A percentile compares a stretch with the other conserved stretches of the same genome.
Evolutionary conservation across 2,329 filamentous ascomycete species (phyloP).

Genomic region (Phoma sp.): DNA sequence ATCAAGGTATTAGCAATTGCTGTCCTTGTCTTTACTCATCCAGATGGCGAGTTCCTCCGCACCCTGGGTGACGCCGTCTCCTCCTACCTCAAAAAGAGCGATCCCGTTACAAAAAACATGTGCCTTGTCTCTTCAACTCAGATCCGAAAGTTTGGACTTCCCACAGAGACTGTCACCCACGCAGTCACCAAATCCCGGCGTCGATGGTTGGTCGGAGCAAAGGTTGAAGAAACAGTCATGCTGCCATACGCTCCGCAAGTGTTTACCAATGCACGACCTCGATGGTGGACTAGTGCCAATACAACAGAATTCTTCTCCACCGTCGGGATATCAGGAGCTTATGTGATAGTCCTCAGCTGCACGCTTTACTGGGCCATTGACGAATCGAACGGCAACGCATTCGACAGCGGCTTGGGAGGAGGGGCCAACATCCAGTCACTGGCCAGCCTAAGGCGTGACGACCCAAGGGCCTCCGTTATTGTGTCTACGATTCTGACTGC

Average conservation of each 20-base stretch:
- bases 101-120: constrained; percentile 26
- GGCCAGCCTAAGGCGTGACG: constrained; percentile 12
- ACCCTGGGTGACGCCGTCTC: constrained; percentile 38
- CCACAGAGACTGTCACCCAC: not conserved
- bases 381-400: constrained; percentile 14
- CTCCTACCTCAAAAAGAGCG: constrained; percentile 32
- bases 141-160: constrained; percentile 15
- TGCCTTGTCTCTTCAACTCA: constrained; percentile 24
- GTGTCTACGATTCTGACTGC: constrained; percentile 43
- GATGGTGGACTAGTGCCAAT: constrained; percentile 19
- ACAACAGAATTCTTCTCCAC: constrained; percentile 21
- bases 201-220: constrained; percentile 8
- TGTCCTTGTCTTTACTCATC: constrained; percentile 16
- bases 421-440: constrained; percentile 21
- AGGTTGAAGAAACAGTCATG: not conserved
- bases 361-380: constrained; percentile 13
- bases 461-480: constrained; percentile 16
- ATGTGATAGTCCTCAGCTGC: constrained; percentile 8
- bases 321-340: constrained; percentile 14
- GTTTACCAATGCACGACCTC: constrained; percentile 14
- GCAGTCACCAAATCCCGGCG: constrained; percentile 4
- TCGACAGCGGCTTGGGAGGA: constrained; percentile 14
- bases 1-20: constrained; percentile 24
- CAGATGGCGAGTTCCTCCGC: constrained; percentile 10
- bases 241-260: constrained; percentile 5